Base-by-base conservation (phyloP, 2,329 filamentous ascomycete genomes). In the Juglanconis sp. region DNA sequence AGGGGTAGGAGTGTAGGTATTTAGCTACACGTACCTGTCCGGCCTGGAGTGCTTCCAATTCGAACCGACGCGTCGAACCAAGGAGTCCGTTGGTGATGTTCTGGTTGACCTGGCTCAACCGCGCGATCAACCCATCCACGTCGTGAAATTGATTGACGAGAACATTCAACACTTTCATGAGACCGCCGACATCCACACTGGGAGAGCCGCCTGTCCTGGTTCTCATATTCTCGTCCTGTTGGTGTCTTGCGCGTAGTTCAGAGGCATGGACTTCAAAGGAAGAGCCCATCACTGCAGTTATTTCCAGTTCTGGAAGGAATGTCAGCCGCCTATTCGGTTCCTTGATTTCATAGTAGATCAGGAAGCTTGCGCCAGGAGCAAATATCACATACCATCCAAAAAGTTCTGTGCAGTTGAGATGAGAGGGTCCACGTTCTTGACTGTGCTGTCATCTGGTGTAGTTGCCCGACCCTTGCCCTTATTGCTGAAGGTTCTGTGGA, bases 31-130 rank as follows among this genome's bases (percentile, higher is more conserved):
- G 67, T 66, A 83, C 81, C 74, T 79, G 82, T 65, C 81, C 82
- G 11, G 74, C 75, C 57, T 79, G 74, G 54, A 84, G 73, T 4
- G 84, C 66, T 60, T 83, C 79, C 17, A 85, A 68, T 68, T 85
- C 82, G 1, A 82, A 69, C 50, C 75, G 76, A 13, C 82, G 76
- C 17, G 77, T 71, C 15, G 76, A 80, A 13, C 64, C 68, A 24
- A 79, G 71, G 47, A 67, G 68, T 8, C 74, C 75, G n/a, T 66
- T 68, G 35, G 67, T 67, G 53, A 79, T 68, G 13, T 70, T 73
- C 44, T 72, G 69, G 31, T 71, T 63, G 5, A 83, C 68, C 3
- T 67, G 66, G 36, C 68, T 62, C 34, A 83, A 67, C 36, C 70
- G 70, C 4, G 65, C 60, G 5, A 67, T 56, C 32, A 82, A 70